Percentiles rank a stretch among this genome's conserved stretches.
phyloP scores from a whole-genome alignment of 2,329 filamentous ascomycete species.

The Colletotrichum melonis region DNA sequence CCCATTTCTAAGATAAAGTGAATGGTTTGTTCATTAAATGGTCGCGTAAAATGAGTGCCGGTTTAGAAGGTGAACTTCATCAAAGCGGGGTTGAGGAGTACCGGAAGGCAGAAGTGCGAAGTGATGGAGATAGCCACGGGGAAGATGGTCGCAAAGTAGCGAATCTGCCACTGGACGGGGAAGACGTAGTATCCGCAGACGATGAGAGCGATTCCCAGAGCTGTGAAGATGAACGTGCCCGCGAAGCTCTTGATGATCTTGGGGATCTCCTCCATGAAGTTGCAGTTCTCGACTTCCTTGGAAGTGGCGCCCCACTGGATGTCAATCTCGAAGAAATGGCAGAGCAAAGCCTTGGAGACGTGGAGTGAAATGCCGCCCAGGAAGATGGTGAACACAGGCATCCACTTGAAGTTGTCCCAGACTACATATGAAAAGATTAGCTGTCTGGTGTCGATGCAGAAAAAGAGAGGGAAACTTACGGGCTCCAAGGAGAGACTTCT shows the following conservation, averaged over 20 bases:
- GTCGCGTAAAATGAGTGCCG: too few species aligned
- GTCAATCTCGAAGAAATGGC: constrained; percentile 55
- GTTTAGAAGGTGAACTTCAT: constrained; percentile 71
- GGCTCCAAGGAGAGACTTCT: constrained; percentile 58
- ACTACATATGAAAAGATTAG: constrained; percentile 40
- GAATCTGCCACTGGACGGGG: constrained; percentile 67
- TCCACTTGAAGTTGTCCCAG: constrained; percentile 71
- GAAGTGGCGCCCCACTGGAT: constrained; percentile 66
- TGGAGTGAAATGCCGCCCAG: constrained; percentile 57
- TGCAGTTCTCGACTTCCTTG: constrained; percentile 67
- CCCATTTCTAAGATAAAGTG: not conserved
- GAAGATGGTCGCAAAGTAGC: constrained; percentile 68
- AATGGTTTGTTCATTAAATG: not conserved
- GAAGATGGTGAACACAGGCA: constrained; percentile 62
- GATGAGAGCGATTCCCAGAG: constrained; percentile 57
- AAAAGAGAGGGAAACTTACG: constrained; percentile 45
- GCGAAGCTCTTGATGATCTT: constrained; percentile 65
- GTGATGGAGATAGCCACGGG: constrained; percentile 64
- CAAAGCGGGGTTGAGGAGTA: constrained; percentile 71
- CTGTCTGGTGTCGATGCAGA: constrained; percentile 25
- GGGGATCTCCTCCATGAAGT: constrained; percentile 67
- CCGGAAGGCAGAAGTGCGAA: constrained; percentile 68
- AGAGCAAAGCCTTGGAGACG: constrained; percentile 53
- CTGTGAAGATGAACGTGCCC: constrained; percentile 62
- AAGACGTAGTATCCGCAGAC: constrained; percentile 55